phyloP scores from a whole-genome alignment of 352 stramenopile species.

The Phytopythium chamaehyphon region DNA sequence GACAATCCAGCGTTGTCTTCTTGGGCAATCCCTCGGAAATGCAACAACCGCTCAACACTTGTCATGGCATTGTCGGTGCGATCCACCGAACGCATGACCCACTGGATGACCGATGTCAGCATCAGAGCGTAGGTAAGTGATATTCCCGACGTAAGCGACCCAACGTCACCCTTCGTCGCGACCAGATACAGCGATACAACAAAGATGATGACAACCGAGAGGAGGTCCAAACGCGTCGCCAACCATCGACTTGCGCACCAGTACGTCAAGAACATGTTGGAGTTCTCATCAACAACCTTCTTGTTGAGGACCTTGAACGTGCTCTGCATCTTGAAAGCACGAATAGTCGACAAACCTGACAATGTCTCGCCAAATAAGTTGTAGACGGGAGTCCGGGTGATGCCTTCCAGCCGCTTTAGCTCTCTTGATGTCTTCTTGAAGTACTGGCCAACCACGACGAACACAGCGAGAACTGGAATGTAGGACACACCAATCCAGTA shows the following conservation, averaged over 20 bases:
- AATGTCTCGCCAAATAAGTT: conserved; percentile 91
- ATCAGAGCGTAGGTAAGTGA: conserved; percentile 31
- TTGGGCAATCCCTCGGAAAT: conserved; percentile 34
- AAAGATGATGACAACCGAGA: conserved; percentile 82
- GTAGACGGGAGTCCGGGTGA: conserved; percentile 89
- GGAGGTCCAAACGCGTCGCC: conserved; percentile 85
- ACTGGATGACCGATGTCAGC: conserved; percentile 41
- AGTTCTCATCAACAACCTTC: conserved; percentile 33
- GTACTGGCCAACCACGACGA: conserved; percentile 63
- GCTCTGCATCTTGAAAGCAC: conserved; percentile 54
- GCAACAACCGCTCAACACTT: conserved; percentile 31
- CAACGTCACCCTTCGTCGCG: conserved; percentile 30
- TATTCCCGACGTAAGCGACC: conserved; percentile 19
- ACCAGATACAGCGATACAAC: conserved; percentile 85
- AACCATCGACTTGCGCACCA: conserved; percentile 85
- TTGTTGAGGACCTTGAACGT: conserved; percentile 29
- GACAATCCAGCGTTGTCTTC: conserved; percentile 21
- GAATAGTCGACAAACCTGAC: conserved; percentile 91
- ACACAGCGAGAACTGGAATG: conserved; percentile 57
- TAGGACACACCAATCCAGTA: conserved; percentile 44
- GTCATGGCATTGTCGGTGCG: conserved; percentile 58
- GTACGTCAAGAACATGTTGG: conserved; percentile 34
- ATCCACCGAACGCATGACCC: conserved; percentile 20
- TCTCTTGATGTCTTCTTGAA: conserved; percentile 81
- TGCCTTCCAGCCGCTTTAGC: conserved; percentile 92